Percentiles rank a stretch among this genome's conserved stretches.
phyloP scores from a whole-genome alignment of 805 yeast genomes.

The Groenewaldozyma tartarivorans region DNA sequence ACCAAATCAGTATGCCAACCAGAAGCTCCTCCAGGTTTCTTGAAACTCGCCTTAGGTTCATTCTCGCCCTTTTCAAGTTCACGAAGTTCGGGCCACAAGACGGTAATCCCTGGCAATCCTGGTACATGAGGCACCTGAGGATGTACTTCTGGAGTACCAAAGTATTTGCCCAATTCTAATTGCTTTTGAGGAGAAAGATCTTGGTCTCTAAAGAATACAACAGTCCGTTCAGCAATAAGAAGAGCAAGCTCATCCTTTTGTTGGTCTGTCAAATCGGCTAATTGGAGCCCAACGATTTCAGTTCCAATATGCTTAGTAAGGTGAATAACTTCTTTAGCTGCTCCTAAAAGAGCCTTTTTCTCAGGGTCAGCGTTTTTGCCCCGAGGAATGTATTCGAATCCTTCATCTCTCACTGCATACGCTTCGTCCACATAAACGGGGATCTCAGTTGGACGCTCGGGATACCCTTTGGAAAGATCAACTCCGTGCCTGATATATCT shows the following conservation, averaged over 20 bases:
- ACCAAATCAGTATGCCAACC: slow-evolving; percentile 69
- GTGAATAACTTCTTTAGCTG: slow-evolving; percentile 26
- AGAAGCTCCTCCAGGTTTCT: slow-evolving; percentile 22
- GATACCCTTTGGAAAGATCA: slow-evolving; percentile 32
- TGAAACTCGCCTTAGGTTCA: slow-evolving; percentile 18
- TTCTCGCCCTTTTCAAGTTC: slow-evolving; percentile 5
- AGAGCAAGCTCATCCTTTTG: slow-evolving; percentile 42
- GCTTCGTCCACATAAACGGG: slow-evolving; percentile 35
- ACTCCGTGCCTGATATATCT: slow-evolving; percentile 30
- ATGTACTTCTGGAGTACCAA: slow-evolving; percentile 48
- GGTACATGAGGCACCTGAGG: slow-evolving; percentile 41
- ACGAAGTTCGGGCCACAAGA: slow-evolving; percentile 20
- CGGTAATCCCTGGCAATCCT: slow-evolving; percentile 33
- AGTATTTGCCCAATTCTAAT: slow-evolving; percentile 55
- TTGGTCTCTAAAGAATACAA: slow-evolving; percentile 42
- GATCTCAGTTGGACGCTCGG: slow-evolving; percentile 29
- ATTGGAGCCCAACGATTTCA: slow-evolving; percentile 44
- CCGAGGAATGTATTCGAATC: slow-evolving; percentile 17
- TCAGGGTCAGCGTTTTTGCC: slow-evolving; percentile 24
- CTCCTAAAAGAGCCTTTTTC: slow-evolving; percentile 21
- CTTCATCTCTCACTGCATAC: slow-evolving; percentile 26
- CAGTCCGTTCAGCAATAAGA: slow-evolving; percentile 38
- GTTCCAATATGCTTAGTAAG: slow-evolving; percentile 66
- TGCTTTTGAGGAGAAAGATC: slow-evolving; percentile 48
- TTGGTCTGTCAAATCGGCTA: slow-evolving; percentile 31